These are phyloP conservation scores for Ehretia macrophylla DNA, from an alignment of 257 asterid genomes.

Conservation along the genomic window DNA sequence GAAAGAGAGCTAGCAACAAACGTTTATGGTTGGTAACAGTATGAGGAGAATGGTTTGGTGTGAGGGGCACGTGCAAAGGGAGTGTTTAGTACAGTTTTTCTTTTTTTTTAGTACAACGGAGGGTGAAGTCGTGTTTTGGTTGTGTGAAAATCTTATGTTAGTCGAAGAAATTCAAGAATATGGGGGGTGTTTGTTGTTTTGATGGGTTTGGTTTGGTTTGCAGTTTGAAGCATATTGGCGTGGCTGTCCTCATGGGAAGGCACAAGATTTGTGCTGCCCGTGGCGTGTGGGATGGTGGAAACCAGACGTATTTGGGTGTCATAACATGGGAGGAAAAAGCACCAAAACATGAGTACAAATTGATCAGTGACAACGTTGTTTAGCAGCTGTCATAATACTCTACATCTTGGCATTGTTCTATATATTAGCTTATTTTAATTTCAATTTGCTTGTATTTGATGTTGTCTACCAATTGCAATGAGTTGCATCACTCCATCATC, in stretches of 20 bases:
- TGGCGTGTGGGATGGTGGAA: conserved; percentile 51
- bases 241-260: conserved; percentile 38
- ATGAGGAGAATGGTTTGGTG: conserved; percentile 24
- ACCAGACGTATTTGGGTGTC: conserved; percentile 33
- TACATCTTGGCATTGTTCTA: no score
- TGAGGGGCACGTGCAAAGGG: conserved; percentile 79
- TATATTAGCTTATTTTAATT: no score
- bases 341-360: no score
- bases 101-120: no score
- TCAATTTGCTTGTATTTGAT: no score
- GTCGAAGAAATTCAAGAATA: not conserved
- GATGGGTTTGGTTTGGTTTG: not conserved
- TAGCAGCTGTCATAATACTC: no score
- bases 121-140: no score
- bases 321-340: conserved; percentile 1
- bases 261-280: conserved; percentile 67
- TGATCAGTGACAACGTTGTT: no score
- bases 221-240: conserved; percentile 1
- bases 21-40: conserved; percentile 21
- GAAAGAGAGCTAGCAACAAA: conserved; percentile 14
- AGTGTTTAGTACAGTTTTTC: conserved; percentile 30
- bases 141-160: not conserved
- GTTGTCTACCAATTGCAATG: no score
- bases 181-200: not conserved
- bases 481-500: no score